Conservation (phyloP, 805 yeast species). For the Pichia pseudocactophila region DNA sequence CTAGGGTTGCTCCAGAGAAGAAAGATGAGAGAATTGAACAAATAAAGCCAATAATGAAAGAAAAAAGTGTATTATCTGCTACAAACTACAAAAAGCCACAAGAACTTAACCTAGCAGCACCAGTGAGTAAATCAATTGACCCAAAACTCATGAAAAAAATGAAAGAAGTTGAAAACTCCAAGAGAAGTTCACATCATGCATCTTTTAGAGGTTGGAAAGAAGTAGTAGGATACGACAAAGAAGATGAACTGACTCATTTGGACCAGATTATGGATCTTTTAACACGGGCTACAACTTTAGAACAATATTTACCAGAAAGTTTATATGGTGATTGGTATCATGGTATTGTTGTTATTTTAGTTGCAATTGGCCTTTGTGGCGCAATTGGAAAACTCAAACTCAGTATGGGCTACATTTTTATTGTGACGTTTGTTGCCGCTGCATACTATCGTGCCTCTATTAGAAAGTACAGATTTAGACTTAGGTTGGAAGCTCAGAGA, state of each 20-base stretch:
- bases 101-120: constrained; percentile 17
- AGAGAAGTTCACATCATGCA: constrained; percentile 47
- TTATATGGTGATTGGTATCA: constrained; percentile 97
- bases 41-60: no score
- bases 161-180: constrained; percentile 14
- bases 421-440: constrained; percentile 53
- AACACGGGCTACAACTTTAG: constrained; percentile 64
- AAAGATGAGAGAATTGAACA: no score
- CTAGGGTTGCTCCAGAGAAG: no score
- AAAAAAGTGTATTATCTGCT: no score
- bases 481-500: constrained; percentile 77
- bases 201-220: constrained; percentile 91
- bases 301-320: constrained; percentile 62
- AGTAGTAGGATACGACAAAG: constrained; percentile 77
- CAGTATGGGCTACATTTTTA: constrained; percentile 72
- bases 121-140: constrained; percentile 24
- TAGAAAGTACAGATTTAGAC: constrained; percentile 62
- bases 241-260: constrained; percentile 52
- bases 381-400: constrained; percentile 67
- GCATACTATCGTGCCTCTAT: constrained; percentile 76
- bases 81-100: background rate
- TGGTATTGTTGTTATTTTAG: constrained; percentile 60
- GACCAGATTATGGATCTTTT: constrained; percentile 68
- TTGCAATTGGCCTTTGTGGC: constrained; percentile 70
- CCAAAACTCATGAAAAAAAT: constrained; percentile 14